These are phyloP conservation scores for Ophiostoma populinum DNA, from an alignment of 2,329 filamentous ascomycete species.

Conservation along the genomic window DNA sequence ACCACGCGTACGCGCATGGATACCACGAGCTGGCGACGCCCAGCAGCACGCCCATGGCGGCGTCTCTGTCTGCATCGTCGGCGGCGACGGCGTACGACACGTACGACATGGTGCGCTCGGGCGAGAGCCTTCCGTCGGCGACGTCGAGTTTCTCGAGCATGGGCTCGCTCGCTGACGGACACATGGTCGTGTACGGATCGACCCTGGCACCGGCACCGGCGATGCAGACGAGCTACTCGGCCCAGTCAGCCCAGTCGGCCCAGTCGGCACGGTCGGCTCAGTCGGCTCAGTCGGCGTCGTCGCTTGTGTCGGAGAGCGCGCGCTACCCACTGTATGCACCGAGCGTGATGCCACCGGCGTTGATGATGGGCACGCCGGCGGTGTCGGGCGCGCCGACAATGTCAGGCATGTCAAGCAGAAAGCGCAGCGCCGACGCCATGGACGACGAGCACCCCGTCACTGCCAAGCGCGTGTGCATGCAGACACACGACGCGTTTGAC, in stretches of 20 bases:
- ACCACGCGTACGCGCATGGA: not conserved
- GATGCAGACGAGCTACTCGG: too few relatives aligned
- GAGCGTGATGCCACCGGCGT: not conserved
- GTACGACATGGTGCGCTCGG: too few relatives aligned
- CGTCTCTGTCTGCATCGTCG: not conserved
- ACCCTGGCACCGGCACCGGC: too few relatives aligned
- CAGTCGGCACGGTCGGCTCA: not conserved
- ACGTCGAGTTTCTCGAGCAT: too few relatives aligned
- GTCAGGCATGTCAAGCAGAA: not conserved
- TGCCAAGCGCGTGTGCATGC: not conserved
- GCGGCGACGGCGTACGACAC: not conserved
- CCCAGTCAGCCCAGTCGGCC: not conserved
- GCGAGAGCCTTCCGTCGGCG: not conserved
- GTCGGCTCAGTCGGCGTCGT: not conserved
- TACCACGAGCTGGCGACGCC: not conserved
- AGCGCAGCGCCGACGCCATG: not conserved
- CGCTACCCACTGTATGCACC: slow-evolving; percentile 1
- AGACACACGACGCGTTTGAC: not conserved
- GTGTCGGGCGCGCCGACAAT: not conserved
- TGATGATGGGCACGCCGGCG: not conserved
- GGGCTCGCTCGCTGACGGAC: too few relatives aligned
- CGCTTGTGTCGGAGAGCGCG: not conserved
- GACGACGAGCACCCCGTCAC: not conserved
- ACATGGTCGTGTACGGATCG: too few relatives aligned
- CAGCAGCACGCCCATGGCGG: not conserved